Evolutionary conservation across 768 basidiomycete species (phyloP).

Genomic region (Asterophora lycoperdoides): DNA sequence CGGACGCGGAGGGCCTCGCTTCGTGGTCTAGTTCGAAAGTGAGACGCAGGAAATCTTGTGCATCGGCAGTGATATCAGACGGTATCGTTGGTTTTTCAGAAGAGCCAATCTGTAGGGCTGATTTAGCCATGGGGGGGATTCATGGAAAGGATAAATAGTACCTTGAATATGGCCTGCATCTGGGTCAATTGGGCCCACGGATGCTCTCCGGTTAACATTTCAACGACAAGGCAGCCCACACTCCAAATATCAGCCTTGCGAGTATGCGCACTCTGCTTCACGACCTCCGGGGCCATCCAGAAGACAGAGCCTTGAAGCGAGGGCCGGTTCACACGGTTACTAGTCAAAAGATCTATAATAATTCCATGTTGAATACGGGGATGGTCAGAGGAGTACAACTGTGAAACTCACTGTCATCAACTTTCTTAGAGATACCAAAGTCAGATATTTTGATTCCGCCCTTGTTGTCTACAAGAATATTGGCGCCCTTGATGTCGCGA

Average conservation of each 20-base stretch:
- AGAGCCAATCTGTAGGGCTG: slow-evolving; percentile 72
- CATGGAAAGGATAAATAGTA: slow-evolving; percentile 25
- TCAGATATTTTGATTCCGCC: slow-evolving; percentile 97
- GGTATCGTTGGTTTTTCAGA: slow-evolving; percentile 85
- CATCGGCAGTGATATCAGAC: slow-evolving; percentile 85
- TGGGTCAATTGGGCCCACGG: slow-evolving; percentile 95
- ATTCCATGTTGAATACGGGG: background rate
- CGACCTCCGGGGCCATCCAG: slow-evolving; percentile 99
- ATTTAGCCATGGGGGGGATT: background rate
- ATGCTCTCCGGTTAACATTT: slow-evolving; percentile 95
- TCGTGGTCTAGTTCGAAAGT: slow-evolving; percentile 87
- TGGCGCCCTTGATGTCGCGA: slow-evolving; percentile 98
- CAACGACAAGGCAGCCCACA: slow-evolving; percentile 90
- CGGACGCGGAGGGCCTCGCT: slow-evolving; percentile 72
- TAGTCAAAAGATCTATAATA: slow-evolving; percentile 40
- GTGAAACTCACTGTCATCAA: slow-evolving; percentile 80
- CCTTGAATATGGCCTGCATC: slow-evolving; percentile 99
- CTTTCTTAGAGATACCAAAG: slow-evolving; percentile 96
- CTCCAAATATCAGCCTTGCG: slow-evolving; percentile 96
- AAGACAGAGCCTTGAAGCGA: slow-evolving; percentile 97
- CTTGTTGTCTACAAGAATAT: slow-evolving; percentile 97
- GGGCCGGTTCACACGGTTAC: slow-evolving; percentile 77
- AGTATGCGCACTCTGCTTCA: slow-evolving; percentile 91
- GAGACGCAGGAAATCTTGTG: slow-evolving; percentile 77
- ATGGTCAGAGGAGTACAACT: background rate